Evolutionary conservation across 169 alveolate genomes (phyloP).

Genomic region (Fabrea salina): DNA sequence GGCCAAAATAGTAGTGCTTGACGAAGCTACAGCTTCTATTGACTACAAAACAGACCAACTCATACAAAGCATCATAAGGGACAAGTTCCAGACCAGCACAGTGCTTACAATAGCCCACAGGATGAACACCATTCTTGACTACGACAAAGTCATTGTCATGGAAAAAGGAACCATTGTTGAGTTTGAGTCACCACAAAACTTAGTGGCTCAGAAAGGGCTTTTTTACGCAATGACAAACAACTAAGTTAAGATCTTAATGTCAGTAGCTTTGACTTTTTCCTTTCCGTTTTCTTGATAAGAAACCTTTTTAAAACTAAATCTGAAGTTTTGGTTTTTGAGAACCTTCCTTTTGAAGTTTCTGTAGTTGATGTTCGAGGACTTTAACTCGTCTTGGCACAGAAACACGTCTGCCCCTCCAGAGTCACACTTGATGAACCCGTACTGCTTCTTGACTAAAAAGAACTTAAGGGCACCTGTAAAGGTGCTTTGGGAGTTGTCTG

Average conservation of each 20-base stretch:
- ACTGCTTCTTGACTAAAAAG: too few relatives aligned
- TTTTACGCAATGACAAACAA: too few relatives aligned
- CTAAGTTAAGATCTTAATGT: too few relatives aligned
- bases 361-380: constrained; percentile 46
- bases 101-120: constrained; percentile 75
- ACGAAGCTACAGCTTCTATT: constrained; percentile 49
- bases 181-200: background rate
- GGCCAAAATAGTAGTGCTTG: constrained; percentile 40
- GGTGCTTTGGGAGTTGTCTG: too few relatives aligned
- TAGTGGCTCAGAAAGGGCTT: background rate
- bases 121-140: constrained; percentile 58
- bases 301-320: too few relatives aligned
- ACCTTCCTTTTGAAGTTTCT: constrained; percentile 23
- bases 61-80: constrained; percentile 28
- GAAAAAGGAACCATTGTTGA: background rate
- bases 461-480: too few relatives aligned
- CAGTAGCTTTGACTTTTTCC: too few relatives aligned
- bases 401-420: too few relatives aligned
- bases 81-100: constrained; percentile 38
- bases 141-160: constrained; percentile 59
- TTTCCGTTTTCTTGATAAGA: too few relatives aligned
- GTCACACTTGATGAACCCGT: too few relatives aligned
- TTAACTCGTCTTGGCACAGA: too few relatives aligned
- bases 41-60: constrained; percentile 39
- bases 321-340: constrained; percentile 34